Evolutionary conservation across 768 basidiomycete species (phyloP).

Genomic region (Pulveroboletus sp.): DNA sequence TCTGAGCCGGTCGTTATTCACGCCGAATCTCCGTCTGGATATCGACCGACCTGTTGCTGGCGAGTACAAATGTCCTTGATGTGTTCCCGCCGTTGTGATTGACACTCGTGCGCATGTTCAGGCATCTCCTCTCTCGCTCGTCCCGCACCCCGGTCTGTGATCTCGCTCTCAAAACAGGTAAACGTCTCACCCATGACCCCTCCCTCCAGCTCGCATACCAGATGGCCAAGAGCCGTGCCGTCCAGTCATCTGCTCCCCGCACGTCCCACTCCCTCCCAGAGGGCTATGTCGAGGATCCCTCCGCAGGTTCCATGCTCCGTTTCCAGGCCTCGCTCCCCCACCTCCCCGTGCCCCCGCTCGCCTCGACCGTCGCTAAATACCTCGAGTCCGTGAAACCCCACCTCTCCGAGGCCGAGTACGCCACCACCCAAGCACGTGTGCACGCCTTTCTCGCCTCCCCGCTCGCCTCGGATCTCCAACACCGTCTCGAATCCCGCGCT

Average conservation of each 20-base stretch:
- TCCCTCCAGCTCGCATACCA: constrained; percentile 10
- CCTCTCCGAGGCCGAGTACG: constrained; percentile 58
- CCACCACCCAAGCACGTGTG: constrained; percentile 54
- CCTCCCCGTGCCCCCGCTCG: constrained; percentile 80
- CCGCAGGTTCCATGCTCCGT: constrained; percentile 64
- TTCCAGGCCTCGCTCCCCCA: constrained; percentile 68
- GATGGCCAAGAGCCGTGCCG: constrained; percentile 29
- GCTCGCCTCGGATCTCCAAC: constrained; percentile 68
- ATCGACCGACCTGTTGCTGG: not conserved
- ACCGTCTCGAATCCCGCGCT: constrained; percentile 71
- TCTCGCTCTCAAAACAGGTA: not conserved
- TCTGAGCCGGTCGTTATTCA: too few species aligned
- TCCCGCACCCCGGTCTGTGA: constrained; percentile 5
- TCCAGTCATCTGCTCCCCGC: constrained; percentile 7
- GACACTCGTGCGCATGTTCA: constrained; percentile 2
- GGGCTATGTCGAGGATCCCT: constrained; percentile 50
- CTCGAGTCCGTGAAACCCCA: constrained; percentile 80
- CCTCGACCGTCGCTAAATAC: constrained; percentile 83
- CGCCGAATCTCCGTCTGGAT: not conserved
- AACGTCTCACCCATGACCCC: too few species aligned
- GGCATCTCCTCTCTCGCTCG: constrained; percentile 14
- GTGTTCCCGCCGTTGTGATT: too few species aligned
- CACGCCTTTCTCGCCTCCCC: constrained; percentile 66
- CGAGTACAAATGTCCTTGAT: not conserved
- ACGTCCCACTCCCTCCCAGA: constrained; percentile 33